phyloP scores from a whole-genome alignment of 2,329 filamentous ascomycete species.

The Trichoderma sp. region DNA sequence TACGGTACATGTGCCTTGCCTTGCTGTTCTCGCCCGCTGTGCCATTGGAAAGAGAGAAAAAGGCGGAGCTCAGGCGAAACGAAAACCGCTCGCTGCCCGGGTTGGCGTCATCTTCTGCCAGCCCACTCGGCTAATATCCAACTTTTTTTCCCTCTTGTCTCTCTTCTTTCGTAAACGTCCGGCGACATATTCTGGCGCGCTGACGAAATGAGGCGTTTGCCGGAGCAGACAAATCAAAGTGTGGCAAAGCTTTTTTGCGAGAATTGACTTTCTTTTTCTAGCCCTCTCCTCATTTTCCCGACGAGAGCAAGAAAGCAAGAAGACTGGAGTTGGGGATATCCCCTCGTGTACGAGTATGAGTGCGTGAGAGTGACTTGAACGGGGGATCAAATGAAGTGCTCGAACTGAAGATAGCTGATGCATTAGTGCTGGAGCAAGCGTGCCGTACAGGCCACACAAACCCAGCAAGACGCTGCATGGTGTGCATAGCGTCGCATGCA shows the following conservation, averaged over 20 bases:
- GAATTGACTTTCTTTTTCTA: constrained; percentile 1
- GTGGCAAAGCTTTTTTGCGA: neutral
- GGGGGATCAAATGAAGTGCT: neutral
- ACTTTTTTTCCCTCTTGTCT: neutral
- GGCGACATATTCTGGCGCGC: neutral
- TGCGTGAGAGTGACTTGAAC: too few species aligned
- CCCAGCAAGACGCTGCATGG: neutral
- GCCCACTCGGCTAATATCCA: constrained; percentile 10
- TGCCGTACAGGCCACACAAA: neutral
- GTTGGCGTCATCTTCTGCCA: neutral
- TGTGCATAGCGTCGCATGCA: constrained; percentile 13
- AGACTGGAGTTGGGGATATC: neutral
- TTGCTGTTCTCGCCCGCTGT: neutral
- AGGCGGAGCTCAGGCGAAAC: neutral
- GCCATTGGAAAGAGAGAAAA: neutral
- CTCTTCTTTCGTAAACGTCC: neutral
- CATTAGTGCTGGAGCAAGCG: neutral
- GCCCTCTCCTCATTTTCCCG: neutral
- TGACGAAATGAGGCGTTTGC: constrained; percentile 12
- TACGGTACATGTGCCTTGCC: neutral
- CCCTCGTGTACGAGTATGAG: neutral
- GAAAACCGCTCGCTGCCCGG: neutral
- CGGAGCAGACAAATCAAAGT: neutral
- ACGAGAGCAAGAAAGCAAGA: neutral
- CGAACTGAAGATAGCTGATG: neutral